phyloP scores from a whole-genome alignment of 2,329 filamentous ascomycete species.

The Huntiella bhutanensis region DNA sequence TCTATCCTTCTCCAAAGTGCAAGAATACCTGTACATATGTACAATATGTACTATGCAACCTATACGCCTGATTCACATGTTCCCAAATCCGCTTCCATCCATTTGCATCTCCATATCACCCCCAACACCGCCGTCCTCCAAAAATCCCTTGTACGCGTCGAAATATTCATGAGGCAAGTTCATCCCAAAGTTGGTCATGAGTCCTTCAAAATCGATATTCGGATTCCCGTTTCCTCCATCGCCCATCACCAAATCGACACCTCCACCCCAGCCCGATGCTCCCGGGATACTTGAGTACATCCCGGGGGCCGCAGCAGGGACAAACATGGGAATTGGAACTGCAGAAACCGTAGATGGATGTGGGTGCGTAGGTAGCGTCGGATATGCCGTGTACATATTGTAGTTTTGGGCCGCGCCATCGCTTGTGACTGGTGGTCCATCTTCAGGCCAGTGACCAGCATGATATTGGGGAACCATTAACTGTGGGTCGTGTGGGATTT shows the following conservation, averaged over 20 bases:
- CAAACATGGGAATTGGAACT: neutral
- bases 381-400: too few relatives aligned
- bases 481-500: neutral
- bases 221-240: slow-evolving; percentile 2
- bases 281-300: neutral
- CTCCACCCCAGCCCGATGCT: neutral
- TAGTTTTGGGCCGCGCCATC: neutral
- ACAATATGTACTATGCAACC: neutral
- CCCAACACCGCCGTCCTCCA: slow-evolving; percentile 2
- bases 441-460: neutral
- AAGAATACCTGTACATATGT: too few relatives aligned
- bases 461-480: neutral
- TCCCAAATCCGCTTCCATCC: neutral
- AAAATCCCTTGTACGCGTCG: slow-evolving; percentile 7
- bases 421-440: neutral
- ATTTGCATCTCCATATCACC: neutral
- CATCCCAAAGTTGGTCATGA: slow-evolving; percentile 12
- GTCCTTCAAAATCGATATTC: slow-evolving; percentile 12
- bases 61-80: neutral
- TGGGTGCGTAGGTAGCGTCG: too few relatives aligned
- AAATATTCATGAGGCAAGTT: slow-evolving; percentile 10
- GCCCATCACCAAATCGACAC: slow-evolving; percentile 1
- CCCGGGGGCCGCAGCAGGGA: neutral
- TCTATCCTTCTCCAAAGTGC: neutral
- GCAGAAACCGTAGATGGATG: too few relatives aligned